Evolutionary conservation across 2,329 filamentous ascomycete genomes (phyloP).

Genomic region (Rachicladosporium sp.): DNA sequence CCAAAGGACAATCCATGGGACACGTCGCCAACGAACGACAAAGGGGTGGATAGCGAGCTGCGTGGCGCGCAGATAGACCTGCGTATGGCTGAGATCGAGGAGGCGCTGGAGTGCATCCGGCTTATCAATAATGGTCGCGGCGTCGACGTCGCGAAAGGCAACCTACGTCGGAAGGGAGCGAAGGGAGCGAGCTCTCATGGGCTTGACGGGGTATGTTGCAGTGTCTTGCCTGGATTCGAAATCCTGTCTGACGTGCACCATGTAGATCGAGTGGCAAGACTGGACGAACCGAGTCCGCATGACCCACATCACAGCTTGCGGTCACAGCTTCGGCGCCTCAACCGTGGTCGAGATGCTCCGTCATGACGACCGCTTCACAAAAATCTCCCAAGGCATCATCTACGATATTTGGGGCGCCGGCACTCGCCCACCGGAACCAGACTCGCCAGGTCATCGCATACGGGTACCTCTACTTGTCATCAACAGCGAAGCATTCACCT

Average conservation of each 20-base stretch:
- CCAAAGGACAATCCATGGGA: conserved; percentile 40
- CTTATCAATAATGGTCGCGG: conserved; percentile 43
- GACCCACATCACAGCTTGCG: conserved; percentile 47
- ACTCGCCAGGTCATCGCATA: conserved; percentile 33
- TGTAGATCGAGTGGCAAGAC: conserved; percentile 37
- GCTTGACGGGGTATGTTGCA: conserved; percentile 31
- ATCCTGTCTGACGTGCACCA: too few relatives aligned
- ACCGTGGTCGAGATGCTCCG: conserved; percentile 50
- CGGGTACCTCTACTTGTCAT: conserved; percentile 48
- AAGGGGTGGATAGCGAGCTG: conserved; percentile 48
- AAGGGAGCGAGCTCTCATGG: conserved; percentile 48
- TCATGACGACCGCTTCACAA: conserved; percentile 41
- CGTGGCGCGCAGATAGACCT: conserved; percentile 51
- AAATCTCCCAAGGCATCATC: conserved; percentile 51
- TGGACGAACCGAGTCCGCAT: conserved; percentile 48
- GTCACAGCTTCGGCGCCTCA: conserved; percentile 56
- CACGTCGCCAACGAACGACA: conserved; percentile 41
- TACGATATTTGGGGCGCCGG: conserved; percentile 53
- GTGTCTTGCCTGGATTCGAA: too few relatives aligned
- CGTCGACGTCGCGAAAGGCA: conserved; percentile 37
- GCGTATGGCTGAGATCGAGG: conserved; percentile 51
- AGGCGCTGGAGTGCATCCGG: conserved; percentile 42
- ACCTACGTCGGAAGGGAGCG: conserved; percentile 46
- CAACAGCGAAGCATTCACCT: conserved; percentile 58
- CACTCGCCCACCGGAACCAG: conserved; percentile 29